These are phyloP conservation scores for Fraxinus nigra DNA, from an alignment of 305 asterid species.

Conservation along the genomic window DNA sequence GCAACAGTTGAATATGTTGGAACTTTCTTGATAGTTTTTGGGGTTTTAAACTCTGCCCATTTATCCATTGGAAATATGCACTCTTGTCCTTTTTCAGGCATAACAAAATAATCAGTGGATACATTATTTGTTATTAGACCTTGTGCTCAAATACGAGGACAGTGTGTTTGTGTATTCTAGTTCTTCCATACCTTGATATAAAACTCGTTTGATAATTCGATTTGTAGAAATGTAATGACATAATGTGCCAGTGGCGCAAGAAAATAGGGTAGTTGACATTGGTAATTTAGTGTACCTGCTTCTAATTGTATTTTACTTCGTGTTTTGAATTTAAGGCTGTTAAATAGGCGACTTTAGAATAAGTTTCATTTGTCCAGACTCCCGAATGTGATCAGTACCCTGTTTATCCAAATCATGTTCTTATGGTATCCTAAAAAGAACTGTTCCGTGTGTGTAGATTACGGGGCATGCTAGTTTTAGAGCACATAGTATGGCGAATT, in stretches of 20 bases:
- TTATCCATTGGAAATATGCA: conserved; percentile 28
- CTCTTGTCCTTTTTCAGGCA: conserved; percentile 24
- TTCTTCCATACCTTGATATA: neutral
- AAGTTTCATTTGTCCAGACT: neutral
- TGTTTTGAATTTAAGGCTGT: neutral
- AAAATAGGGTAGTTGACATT: neutral
- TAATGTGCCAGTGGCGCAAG: neutral
- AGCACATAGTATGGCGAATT: neutral
- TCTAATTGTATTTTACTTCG: neutral
- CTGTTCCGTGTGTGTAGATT: neutral
- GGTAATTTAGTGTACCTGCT: neutral
- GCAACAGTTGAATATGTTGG: conserved; percentile 36
- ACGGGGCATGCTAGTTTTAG: neutral
- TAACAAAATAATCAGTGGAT: conserved; percentile 48
- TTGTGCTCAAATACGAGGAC: neutral
- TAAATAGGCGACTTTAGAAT: neutral
- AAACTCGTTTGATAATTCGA: neutral
- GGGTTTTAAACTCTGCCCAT: conserved; percentile 21
- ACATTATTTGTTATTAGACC: conserved; percentile 7
- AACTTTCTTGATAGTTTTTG: conserved; percentile 23
- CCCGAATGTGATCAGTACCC: neutral
- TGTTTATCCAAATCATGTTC: neutral
- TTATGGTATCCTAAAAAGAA: neutral
- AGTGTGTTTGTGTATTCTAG: neutral
- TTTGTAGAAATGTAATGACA: neutral